phyloP scores from a whole-genome alignment of 2,329 filamentous ascomycete genomes.

The Neobulgaria alba region DNA sequence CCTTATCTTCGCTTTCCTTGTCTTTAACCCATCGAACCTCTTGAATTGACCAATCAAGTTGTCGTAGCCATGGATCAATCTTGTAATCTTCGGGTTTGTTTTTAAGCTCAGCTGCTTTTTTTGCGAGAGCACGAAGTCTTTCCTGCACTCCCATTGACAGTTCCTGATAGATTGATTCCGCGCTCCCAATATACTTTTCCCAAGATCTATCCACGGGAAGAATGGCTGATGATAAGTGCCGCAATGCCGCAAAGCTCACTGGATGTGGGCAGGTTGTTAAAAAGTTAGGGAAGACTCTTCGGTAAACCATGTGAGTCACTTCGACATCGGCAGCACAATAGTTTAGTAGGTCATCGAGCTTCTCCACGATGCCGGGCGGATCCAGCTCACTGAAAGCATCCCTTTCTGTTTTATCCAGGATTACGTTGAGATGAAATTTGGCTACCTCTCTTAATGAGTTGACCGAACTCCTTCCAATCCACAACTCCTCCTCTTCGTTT shows the following conservation, averaged over 20 bases:
- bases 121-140: slow-evolving; percentile 62
- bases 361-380: slow-evolving; percentile 57
- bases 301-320: slow-evolving; percentile 89
- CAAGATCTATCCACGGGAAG: slow-evolving; percentile 83
- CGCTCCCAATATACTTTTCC: slow-evolving; percentile 74
- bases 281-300: slow-evolving; percentile 86
- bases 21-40: slow-evolving; percentile 86
- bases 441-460: slow-evolving; percentile 94
- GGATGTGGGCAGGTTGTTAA: slow-evolving; percentile 87
- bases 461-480: slow-evolving; percentile 89
- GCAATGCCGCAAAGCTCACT: slow-evolving; percentile 88
- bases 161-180: slow-evolving; percentile 75
- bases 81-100: slow-evolving; percentile 58
- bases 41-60: slow-evolving; percentile 93
- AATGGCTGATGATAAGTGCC: slow-evolving; percentile 90
- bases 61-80: slow-evolving; percentile 81
- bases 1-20: slow-evolving; percentile 79
- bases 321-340: slow-evolving; percentile 94
- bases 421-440: slow-evolving; percentile 87
- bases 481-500: slow-evolving; percentile 88
- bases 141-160: slow-evolving; percentile 71
- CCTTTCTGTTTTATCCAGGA: slow-evolving; percentile 81
- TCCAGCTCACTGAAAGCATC: slow-evolving; percentile 82
- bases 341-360: slow-evolving; percentile 74
- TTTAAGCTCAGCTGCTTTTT: slow-evolving; percentile 70